Percentiles rank a stretch among this genome's conserved stretches.
Evolutionary conservation across 371 early-diverging fungal species (phyloP).

Genomic region (Chytridium lagenaria): DNA sequence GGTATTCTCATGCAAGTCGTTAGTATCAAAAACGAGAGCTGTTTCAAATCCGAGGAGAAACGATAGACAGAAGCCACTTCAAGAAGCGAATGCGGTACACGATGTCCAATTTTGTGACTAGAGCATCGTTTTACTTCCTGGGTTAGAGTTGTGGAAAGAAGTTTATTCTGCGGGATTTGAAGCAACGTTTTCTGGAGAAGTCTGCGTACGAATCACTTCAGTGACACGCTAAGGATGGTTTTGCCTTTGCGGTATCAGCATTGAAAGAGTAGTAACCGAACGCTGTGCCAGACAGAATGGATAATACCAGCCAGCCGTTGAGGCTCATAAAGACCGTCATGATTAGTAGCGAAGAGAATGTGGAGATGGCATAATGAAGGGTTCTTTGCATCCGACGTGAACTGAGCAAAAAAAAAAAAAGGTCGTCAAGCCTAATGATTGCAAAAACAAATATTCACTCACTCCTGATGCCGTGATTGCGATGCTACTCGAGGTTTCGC

Average conservation of each 20-base stretch:
- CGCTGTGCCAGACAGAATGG: constrained; percentile 33
- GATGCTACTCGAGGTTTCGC: background rate
- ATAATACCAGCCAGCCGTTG: constrained; percentile 32
- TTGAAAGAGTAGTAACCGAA: constrained; percentile 35
- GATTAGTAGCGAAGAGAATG: constrained; percentile 25
- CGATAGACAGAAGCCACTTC: too few relatives aligned
- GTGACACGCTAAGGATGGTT: background rate
- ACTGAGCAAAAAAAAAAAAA: background rate
- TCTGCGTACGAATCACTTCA: background rate
- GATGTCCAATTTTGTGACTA: background rate
- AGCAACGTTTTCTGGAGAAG: background rate
- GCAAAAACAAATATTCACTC: too few relatives aligned
- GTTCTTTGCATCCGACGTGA: background rate
- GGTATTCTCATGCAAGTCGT: too few relatives aligned
- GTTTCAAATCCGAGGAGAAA: too few relatives aligned
- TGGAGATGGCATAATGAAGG: constrained; percentile 3
- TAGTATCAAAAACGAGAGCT: too few relatives aligned
- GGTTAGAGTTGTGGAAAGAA: too few relatives aligned
- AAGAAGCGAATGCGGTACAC: too few relatives aligned
- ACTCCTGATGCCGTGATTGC: too few relatives aligned
- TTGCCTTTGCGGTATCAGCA: background rate
- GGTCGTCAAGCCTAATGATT: too few relatives aligned
- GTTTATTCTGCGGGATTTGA: too few relatives aligned
- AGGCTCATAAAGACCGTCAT: constrained; percentile 42
- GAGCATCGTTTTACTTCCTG: too few relatives aligned